Percentiles rank a stretch among this genome's conserved stretches.
Conservation (phyloP, 306 rosid genomes). For the Chamaecrista fasciculata region DNA sequence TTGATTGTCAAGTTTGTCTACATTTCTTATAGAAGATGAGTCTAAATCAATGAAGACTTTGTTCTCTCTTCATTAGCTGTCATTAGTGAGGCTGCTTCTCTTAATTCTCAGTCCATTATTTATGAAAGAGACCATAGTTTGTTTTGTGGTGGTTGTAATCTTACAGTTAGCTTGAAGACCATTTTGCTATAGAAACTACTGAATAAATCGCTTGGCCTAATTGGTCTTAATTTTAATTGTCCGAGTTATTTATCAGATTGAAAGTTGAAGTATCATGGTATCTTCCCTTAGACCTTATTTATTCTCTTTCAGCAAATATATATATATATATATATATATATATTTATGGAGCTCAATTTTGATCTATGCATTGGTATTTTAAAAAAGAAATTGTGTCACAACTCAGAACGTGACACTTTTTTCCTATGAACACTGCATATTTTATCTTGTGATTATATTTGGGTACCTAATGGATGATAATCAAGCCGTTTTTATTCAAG, state of each 20-base stretch:
- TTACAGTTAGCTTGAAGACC: conserved; percentile 25
- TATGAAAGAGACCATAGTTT: conserved; percentile 30
- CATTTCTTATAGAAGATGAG: conserved; percentile 43
- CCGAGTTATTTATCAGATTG: conserved; percentile 20
- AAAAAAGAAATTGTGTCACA: too few relatives aligned
- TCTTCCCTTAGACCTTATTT: conserved; percentile 13
- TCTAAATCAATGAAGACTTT: conserved; percentile 40
- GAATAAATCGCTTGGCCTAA: conserved; percentile 15
- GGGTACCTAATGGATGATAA: too few relatives aligned
- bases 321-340: too few relatives aligned
- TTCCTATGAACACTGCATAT: too few relatives aligned
- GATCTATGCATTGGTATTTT: too few relatives aligned
- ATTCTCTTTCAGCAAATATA: conserved; percentile 15
- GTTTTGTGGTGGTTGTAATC: conserved; percentile 27
- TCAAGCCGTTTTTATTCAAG: too few relatives aligned
- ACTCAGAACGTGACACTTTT: too few relatives aligned
- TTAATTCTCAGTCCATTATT: conserved; percentile 27
- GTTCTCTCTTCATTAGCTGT: conserved; percentile 32
- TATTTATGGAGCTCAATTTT: neutral
- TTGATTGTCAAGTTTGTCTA: conserved; percentile 45
- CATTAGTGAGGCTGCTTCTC: conserved; percentile 48
- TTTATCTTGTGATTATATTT: too few relatives aligned
- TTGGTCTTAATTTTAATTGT: conserved; percentile 9
- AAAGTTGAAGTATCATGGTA: conserved; percentile 20
- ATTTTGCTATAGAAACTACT: conserved; percentile 25